A percentile compares a stretch with the other conserved stretches of the same genome.
Evolutionary conservation across 805 yeast genomes (phyloP).

Genomic region (Wickerhamiella azymoides): DNA sequence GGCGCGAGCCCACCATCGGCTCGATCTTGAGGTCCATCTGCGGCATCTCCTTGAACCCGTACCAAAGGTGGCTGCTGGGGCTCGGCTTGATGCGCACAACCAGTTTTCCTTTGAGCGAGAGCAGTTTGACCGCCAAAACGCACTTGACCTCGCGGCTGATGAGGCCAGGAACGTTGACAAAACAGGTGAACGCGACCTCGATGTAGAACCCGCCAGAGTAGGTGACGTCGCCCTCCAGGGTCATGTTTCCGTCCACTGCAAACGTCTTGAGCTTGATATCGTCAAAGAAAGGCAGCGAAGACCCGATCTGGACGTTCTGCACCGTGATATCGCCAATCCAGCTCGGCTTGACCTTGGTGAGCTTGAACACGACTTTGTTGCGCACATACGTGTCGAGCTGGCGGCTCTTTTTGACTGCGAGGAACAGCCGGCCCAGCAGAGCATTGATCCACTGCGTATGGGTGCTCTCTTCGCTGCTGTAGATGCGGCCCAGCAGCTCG

Average conservation of each 20-base stretch:
- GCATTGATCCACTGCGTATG: constrained; percentile 90
- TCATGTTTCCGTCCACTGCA: constrained; percentile 66
- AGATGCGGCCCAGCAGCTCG: constrained; percentile 57
- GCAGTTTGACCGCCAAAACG: constrained; percentile 52
- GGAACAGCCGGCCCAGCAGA: constrained; percentile 63
- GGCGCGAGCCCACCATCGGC: constrained; percentile 81
- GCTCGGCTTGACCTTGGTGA: constrained; percentile 75
- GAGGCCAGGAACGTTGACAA: constrained; percentile 62
- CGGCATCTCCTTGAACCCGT: constrained; percentile 71
- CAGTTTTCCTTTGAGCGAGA: constrained; percentile 59
- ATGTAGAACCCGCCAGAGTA: constrained; percentile 68
- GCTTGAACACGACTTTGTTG: constrained; percentile 50
- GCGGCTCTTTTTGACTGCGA: constrained; percentile 61
- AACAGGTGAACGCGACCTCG: constrained; percentile 68
- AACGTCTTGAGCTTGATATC: constrained; percentile 55
- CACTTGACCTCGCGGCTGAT: constrained; percentile 61
- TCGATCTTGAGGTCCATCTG: constrained; percentile 60
- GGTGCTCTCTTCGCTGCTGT: constrained; percentile 70
- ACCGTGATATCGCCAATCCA: constrained; percentile 74
- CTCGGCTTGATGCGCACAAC: constrained; percentile 67
- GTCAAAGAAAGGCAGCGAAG: constrained; percentile 65
- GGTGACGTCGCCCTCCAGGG: constrained; percentile 43
- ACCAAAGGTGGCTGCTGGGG: constrained; percentile 87
- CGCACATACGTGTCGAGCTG: constrained; percentile 44
- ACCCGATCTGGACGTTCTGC: constrained; percentile 59